Evolutionary conservation across 2,329 filamentous ascomycete species (phyloP).

Genomic region (Aspergillus niger): DNA sequence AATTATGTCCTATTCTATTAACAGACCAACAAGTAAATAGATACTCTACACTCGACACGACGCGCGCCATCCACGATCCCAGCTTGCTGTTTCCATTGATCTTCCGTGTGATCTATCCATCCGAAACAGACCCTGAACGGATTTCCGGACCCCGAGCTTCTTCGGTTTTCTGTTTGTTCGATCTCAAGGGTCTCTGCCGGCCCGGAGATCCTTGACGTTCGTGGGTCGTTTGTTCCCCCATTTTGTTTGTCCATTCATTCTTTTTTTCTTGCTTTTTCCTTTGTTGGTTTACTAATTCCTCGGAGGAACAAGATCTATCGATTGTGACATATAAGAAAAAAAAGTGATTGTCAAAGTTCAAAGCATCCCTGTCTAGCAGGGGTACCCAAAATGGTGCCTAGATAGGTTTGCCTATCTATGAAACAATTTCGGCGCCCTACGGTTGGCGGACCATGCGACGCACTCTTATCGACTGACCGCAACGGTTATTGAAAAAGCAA

Average conservation of each 20-base stretch:
- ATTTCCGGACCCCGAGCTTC: not conserved
- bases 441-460: not conserved
- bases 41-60: not conserved
- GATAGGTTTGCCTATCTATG: not conserved
- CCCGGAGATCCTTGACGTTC: not conserved
- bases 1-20: constrained; percentile 1
- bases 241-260: not conserved
- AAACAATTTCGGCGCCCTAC: not conserved
- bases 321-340: not conserved
- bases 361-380: not conserved
- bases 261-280: too few species aligned
- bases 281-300: not conserved
- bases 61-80: not conserved
- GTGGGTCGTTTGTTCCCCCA: not conserved
- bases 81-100: not conserved
- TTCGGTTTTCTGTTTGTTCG: not conserved
- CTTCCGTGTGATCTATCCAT: not conserved
- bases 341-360: not conserved
- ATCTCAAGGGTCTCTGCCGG: not conserved
- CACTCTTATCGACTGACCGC: not conserved
- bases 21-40: not conserved
- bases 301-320: not conserved
- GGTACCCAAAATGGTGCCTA: not conserved
- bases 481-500: constrained; percentile 1
- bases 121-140: not conserved